Evolutionary conservation across 352 stramenopile genomes (phyloP), one percentile per base, ranked within the genome.

Genomic region (Globisporangium takayamanum): DNA sequence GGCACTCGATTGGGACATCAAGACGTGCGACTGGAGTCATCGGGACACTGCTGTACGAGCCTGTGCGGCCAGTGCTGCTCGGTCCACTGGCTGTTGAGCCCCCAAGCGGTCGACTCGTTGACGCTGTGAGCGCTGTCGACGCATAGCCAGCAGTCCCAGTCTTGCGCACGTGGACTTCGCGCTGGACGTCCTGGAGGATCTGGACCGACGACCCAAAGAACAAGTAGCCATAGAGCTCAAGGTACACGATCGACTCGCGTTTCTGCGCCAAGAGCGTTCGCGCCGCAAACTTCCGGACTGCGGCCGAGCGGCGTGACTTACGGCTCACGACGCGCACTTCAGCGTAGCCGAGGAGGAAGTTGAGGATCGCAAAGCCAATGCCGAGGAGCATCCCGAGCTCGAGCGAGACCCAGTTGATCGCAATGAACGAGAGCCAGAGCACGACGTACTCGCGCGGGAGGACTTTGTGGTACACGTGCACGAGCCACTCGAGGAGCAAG

Each of bases 401-500:
- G n/a, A 99, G 88, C n/a, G 91, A 96, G 20, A 96, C 70, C 54
- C 87, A 76, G 68, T 98, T 96, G 63, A 98, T 97, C 11, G 94
- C 76, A 47, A 85, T 77, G 81, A 99, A 99, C 44, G 96, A 98
- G 6, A 82, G 55, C 63, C 97, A 78, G 18, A 96, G 77, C 63
- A 98, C 84, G 7, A 90, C 60, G 70, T 99, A 99, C 72, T 99
- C 96, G 15, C 85, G 78, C 36, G 73, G 67, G 10, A 92, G 68
- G 41, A 94, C 67, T 57, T 92, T 92, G 73, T 88, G 78, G 63
- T 87, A 89, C 46, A 92, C 79, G 53, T 88, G 76, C 44, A 92
- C 70, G 55, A 99, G 84, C 97, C 97, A 99, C 71, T 99, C 96
- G 59, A 94, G 69, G 87, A 99, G 92, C 0, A 99, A 71, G 72